Percentiles rank a stretch among this genome's conserved stretches.
Conservation (phyloP, 352 stramenopile genomes). For the Phytophthora tubulina region DNA sequence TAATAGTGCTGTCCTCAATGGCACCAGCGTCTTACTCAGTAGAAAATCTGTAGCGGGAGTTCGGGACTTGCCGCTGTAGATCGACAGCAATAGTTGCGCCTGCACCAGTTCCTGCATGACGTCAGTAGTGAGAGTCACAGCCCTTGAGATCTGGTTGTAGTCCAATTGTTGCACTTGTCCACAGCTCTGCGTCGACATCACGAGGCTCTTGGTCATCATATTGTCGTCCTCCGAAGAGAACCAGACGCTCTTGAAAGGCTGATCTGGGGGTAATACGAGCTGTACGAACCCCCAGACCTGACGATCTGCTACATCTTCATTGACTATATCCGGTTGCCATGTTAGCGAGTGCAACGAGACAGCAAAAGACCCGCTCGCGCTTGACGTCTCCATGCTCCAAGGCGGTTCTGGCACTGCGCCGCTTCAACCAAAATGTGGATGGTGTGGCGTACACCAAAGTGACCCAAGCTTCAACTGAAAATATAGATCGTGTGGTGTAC, state of each 20-base stretch:
- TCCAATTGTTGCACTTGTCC: constrained; percentile 22
- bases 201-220: constrained; percentile 51
- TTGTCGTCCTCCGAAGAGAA: constrained; percentile 66
- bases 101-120: constrained; percentile 52
- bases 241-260: constrained; percentile 57
- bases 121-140: constrained; percentile 45
- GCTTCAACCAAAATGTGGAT: constrained; percentile 31
- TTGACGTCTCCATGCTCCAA: constrained; percentile 25
- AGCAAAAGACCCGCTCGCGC: constrained; percentile 44
- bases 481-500: constrained; percentile 14
- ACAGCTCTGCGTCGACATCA: constrained; percentile 13
- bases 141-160: constrained; percentile 65
- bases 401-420: constrained; percentile 14
- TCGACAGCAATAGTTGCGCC: constrained; percentile 47
- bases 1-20: constrained; percentile 48
- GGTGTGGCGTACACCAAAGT: constrained; percentile 21
- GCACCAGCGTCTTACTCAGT: constrained; percentile 48
- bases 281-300: constrained; percentile 56
- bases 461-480: constrained; percentile 26
- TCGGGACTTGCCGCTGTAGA: constrained; percentile 51
- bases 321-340: constrained; percentile 26
- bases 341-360: constrained; percentile 47
- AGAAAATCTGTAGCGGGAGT: constrained; percentile 44
- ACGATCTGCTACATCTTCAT: not conserved
- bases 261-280: constrained; percentile 39